phyloP scores from a whole-genome alignment of 2,329 filamentous ascomycete genomes.

The Trichoderma lentiforme region DNA sequence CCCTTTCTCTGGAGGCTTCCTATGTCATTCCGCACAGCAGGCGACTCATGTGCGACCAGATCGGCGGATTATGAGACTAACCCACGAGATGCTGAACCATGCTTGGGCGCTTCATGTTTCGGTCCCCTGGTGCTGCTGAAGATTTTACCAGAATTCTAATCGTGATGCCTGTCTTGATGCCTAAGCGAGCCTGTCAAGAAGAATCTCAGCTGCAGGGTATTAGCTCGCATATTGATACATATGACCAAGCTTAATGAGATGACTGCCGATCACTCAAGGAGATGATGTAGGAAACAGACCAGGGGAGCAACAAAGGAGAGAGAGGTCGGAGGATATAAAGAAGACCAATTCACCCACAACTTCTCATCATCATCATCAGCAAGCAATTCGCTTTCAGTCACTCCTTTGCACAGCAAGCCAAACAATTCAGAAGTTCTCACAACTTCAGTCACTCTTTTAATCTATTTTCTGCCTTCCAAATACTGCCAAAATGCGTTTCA shows the following conservation, averaged over 20 bases:
- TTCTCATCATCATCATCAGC: conserved; percentile 2
- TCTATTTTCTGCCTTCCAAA: not conserved
- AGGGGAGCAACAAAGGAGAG: not conserved
- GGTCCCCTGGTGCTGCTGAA: not conserved
- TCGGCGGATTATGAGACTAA: conserved; percentile 8
- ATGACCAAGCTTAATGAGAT: not conserved
- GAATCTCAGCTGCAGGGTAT: not conserved
- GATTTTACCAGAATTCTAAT: not conserved
- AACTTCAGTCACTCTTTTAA: conserved; percentile 15
- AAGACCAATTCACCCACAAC: not conserved
- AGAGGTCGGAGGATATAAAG: conserved; percentile 10
- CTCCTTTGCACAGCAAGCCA: conserved; percentile 11
- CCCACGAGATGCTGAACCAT: not conserved
- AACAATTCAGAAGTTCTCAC: conserved; percentile 7
- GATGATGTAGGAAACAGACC: not conserved
- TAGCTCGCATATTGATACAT: not conserved
- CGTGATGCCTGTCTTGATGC: not conserved
- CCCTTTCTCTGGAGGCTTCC: not conserved
- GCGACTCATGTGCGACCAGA: conserved; percentile 8
- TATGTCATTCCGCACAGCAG: not conserved
- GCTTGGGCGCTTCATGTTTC: not conserved
- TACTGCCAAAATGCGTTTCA: conserved; percentile 20
- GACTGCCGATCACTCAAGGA: not conserved
- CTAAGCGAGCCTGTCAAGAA: conserved; percentile 1
- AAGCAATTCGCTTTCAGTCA: conserved; percentile 11